phyloP scores from a whole-genome alignment of 1,284 basidiomycete species.

The Schizopora paradoxa region DNA sequence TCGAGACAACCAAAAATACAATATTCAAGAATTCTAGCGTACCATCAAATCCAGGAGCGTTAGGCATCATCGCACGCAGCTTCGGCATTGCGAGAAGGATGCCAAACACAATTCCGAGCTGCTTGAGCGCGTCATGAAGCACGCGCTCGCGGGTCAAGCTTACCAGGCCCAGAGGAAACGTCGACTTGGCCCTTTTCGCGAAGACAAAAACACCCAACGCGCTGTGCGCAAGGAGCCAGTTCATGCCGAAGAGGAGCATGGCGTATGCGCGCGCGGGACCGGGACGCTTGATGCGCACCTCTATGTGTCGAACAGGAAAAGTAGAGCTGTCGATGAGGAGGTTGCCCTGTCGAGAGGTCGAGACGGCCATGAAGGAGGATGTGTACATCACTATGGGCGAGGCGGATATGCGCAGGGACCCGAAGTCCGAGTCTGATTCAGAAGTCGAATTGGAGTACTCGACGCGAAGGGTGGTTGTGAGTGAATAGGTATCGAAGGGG shows the following conservation, averaged over 20 bases:
- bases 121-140: no score
- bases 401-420: constrained; percentile 39
- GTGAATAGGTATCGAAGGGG: constrained; percentile 51
- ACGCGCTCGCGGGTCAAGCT: no score
- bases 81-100: constrained; percentile 46
- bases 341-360: constrained; percentile 38
- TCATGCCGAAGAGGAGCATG: constrained; percentile 42
- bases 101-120: constrained; percentile 36
- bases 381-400: constrained; percentile 40
- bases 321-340: constrained; percentile 1
- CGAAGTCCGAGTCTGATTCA: constrained; percentile 10
- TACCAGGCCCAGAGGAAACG: no score
- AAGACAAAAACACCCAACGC: constrained; percentile 41
- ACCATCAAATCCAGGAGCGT: constrained; percentile 53
- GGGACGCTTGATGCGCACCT: constrained; percentile 40
- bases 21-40: no score
- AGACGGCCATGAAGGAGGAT: constrained; percentile 42
- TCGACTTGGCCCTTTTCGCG: constrained; percentile 20
- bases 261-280: constrained; percentile 40
- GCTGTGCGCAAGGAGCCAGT: constrained; percentile 51
- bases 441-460: constrained; percentile 25
- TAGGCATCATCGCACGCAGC: constrained; percentile 50
- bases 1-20: no score
- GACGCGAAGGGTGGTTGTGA: constrained; percentile 44
- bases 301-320: constrained; percentile 37